Evolutionary conservation across 371 early-diverging fungal genomes (phyloP).

Genomic region (Haplosporangium sp.): DNA sequence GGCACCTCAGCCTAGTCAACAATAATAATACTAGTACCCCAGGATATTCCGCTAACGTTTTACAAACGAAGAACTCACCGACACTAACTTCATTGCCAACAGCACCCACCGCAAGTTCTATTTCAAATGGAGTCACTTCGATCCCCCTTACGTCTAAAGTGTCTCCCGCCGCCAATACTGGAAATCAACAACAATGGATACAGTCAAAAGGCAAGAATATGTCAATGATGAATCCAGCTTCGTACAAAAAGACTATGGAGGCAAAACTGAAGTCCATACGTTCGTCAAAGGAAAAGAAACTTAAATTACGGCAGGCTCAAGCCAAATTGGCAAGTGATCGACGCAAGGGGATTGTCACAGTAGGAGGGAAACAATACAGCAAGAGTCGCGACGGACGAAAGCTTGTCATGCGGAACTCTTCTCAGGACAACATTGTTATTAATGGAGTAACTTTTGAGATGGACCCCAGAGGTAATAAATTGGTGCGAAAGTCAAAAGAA

Average conservation of each 20-base stretch:
- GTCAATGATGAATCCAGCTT: constrained; percentile 46
- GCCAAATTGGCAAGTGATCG: constrained; percentile 34
- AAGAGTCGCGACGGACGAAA: constrained; percentile 47
- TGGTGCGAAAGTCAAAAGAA: constrained; percentile 34
- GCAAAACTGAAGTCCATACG: constrained; percentile 50
- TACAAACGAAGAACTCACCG: not conserved
- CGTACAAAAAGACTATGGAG: constrained; percentile 50
- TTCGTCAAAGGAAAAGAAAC: constrained; percentile 28
- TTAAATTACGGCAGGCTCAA: constrained; percentile 27
- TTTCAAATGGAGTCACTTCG: not conserved
- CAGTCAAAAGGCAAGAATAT: constrained; percentile 53
- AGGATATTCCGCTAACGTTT: not conserved
- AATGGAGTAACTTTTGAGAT: constrained; percentile 51
- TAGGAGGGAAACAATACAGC: constrained; percentile 34
- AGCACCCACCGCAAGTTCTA: not conserved
- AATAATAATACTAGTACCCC: not conserved
- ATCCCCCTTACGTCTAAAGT: constrained; percentile 1
- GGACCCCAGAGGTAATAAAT: constrained; percentile 55
- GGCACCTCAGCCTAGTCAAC: constrained; percentile 43
- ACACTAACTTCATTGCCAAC: not conserved
- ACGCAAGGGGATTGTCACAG: constrained; percentile 37
- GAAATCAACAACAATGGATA: constrained; percentile 42
- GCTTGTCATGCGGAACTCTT: constrained; percentile 34
- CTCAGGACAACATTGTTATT: constrained; percentile 45
- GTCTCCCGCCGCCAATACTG: not conserved